phyloP scores from a whole-genome alignment of 495 filamentous ascomycete species.

The Cercophora scortea region DNA sequence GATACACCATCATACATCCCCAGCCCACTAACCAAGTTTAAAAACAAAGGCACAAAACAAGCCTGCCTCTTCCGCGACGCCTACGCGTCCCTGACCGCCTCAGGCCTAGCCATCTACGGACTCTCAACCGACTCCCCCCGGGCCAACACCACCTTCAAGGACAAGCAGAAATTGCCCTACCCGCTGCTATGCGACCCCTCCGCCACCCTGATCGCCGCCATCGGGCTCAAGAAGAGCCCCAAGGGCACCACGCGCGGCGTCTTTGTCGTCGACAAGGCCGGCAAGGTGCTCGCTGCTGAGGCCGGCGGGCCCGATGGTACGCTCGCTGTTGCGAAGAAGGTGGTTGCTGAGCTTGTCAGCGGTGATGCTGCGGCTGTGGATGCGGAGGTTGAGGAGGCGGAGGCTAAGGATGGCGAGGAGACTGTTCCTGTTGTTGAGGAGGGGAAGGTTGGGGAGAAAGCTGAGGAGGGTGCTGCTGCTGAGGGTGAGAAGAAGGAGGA shows the following conservation, averaged over 20 bases:
- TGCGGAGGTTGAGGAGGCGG: constrained; percentile 1
- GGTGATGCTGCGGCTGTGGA: constrained; percentile 10
- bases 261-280: constrained; percentile 73
- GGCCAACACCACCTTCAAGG: constrained; percentile 83
- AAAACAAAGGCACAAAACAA: constrained; percentile 71
- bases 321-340: constrained; percentile 46
- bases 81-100: constrained; percentile 66
- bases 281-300: constrained; percentile 56
- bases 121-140: constrained; percentile 80
- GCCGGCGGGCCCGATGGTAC: constrained; percentile 53
- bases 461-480: background rate
- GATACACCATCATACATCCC: background rate
- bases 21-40: constrained; percentile 10
- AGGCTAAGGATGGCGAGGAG: background rate
- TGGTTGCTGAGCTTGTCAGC: constrained; percentile 32
- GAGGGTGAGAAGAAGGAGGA: background rate
- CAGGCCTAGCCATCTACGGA: constrained; percentile 79
- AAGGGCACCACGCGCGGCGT: constrained; percentile 78
- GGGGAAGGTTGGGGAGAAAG: background rate
- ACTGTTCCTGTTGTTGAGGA: background rate
- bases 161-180: constrained; percentile 83
- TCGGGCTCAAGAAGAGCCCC: constrained; percentile 68
- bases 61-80: constrained; percentile 86
- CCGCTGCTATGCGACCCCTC: constrained; percentile 76
- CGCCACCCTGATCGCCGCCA: constrained; percentile 61